These are phyloP conservation scores for Suillus subluteus DNA, from an alignment of 768 basidiomycete species.

Conservation along the genomic window DNA sequence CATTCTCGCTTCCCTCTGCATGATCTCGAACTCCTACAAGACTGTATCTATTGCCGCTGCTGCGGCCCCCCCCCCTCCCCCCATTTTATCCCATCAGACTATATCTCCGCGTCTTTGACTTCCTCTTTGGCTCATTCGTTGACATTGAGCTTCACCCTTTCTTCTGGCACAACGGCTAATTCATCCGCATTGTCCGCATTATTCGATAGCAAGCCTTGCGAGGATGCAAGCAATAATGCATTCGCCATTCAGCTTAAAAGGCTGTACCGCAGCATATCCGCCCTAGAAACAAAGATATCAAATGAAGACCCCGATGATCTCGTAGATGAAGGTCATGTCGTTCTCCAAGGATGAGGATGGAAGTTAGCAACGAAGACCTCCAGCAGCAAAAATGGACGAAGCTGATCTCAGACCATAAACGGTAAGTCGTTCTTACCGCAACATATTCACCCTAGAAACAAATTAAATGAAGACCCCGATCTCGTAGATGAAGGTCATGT, in stretches of 20 bases:
- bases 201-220: slow-evolving; percentile 58
- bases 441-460: slow-evolving; percentile 77
- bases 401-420: slow-evolving; percentile 79
- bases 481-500: slow-evolving; percentile 45
- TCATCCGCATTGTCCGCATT: slow-evolving; percentile 75
- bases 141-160: slow-evolving; percentile 71
- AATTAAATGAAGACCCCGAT: slow-evolving; percentile 65
- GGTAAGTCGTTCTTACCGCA: slow-evolving; percentile 73
- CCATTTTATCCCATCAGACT: too few relatives aligned
- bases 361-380: slow-evolving; percentile 52
- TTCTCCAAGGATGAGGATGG: slow-evolving; percentile 27
- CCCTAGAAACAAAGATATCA: too few relatives aligned
- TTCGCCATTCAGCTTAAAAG: too few relatives aligned
- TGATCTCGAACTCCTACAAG: too few relatives aligned
- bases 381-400: slow-evolving; percentile 80
- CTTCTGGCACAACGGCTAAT: slow-evolving; percentile 71
- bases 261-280: too few relatives aligned
- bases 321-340: slow-evolving; percentile 29
- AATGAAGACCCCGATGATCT: too few relatives aligned
- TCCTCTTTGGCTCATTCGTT: slow-evolving; percentile 75
- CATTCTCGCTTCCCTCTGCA: too few relatives aligned
- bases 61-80: too few relatives aligned
- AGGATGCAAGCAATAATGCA: slow-evolving; percentile 58
- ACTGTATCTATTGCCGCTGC: too few relatives aligned
- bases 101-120: slow-evolving; percentile 68